These are phyloP conservation scores for Ascochyta koolunga DNA, from an alignment of 2,329 filamentous ascomycete genomes.

Conservation along the genomic window DNA sequence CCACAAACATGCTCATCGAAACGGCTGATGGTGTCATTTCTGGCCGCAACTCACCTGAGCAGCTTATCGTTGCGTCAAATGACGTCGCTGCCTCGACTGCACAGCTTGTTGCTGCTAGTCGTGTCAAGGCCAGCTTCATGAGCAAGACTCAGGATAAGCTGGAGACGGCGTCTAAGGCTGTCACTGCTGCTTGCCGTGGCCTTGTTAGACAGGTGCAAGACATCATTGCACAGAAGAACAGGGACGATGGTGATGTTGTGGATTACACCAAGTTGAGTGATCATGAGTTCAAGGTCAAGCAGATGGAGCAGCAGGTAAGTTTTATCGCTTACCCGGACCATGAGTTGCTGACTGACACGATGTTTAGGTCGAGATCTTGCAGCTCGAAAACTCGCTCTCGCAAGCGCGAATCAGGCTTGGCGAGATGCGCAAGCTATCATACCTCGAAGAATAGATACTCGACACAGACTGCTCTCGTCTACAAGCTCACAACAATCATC, in stretches of 20 bases:
- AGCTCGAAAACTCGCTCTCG: conserved; percentile 85
- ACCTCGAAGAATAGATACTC: conserved; percentile 58
- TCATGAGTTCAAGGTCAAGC: conserved; percentile 96
- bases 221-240: conserved; percentile 87
- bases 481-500: not conserved
- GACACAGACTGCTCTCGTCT: not conserved
- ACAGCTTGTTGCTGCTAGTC: conserved; percentile 91
- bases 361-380: conserved; percentile 87
- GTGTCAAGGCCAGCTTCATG: conserved; percentile 98
- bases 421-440: conserved; percentile 98
- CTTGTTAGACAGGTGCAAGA: conserved; percentile 92
- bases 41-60: conserved; percentile 89
- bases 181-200: conserved; percentile 83
- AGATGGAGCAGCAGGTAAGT: conserved; percentile 98
- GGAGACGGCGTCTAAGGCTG: conserved; percentile 89
- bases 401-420: conserved; percentile 82
- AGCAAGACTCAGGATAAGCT: conserved; percentile 93
- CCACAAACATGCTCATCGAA: conserved; percentile 96
- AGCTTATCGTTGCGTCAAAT: conserved; percentile 97
- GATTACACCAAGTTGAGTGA: conserved; percentile 88
- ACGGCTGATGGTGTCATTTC: conserved; percentile 95
- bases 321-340: conserved; percentile 23
- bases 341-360: conserved; percentile 18
- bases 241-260: conserved; percentile 76
- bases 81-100: conserved; percentile 95